These are phyloP conservation scores for Aschersonia sp. DNA, from an alignment of 2,329 filamentous ascomycete genomes.

Conservation along the genomic window DNA sequence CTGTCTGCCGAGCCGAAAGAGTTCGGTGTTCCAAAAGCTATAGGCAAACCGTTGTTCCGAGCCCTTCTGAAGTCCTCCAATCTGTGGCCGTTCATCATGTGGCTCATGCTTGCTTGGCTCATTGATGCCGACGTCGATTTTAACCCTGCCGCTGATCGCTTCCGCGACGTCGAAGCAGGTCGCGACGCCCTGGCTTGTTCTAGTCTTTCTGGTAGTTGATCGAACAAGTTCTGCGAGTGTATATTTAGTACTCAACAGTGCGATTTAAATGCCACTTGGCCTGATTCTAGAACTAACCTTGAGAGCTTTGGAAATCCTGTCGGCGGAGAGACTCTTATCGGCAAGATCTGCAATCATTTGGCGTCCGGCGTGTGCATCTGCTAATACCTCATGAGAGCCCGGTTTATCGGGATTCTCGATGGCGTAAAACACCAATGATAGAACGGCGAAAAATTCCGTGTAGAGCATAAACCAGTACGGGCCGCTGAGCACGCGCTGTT, in stretches of 20 bases:
- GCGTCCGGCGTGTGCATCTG: constrained; percentile 73
- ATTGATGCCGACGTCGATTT: constrained; percentile 20
- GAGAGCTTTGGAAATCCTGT: constrained; percentile 67
- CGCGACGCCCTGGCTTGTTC: constrained; percentile 31
- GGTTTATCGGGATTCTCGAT: constrained; percentile 66
- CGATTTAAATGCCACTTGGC: neutral
- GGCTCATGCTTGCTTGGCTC: constrained; percentile 14
- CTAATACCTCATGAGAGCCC: constrained; percentile 65
- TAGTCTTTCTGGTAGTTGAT: constrained; percentile 62
- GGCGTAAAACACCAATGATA: constrained; percentile 68
- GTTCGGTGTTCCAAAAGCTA: constrained; percentile 10
- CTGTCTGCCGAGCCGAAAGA: constrained; percentile 19
- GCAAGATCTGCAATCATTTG: constrained; percentile 69
- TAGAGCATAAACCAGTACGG: constrained; percentile 83
- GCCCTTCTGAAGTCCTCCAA: constrained; percentile 19
- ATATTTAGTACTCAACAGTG: neutral
- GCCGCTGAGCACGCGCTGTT: constrained; percentile 59
- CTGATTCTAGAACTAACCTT: constrained; percentile 37
- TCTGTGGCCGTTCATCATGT: constrained; percentile 17
- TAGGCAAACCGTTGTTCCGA: constrained; percentile 11
- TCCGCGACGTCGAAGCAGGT: constrained; percentile 28
- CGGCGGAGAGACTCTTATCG: constrained; percentile 75
- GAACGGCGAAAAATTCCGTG: constrained; percentile 68
- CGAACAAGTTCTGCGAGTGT: constrained; percentile 56
- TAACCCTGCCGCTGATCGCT: constrained; percentile 34